Evolutionary conservation across 1,139 yeast genomes (phyloP).

Genomic region (Hansenula lynferdii): DNA sequence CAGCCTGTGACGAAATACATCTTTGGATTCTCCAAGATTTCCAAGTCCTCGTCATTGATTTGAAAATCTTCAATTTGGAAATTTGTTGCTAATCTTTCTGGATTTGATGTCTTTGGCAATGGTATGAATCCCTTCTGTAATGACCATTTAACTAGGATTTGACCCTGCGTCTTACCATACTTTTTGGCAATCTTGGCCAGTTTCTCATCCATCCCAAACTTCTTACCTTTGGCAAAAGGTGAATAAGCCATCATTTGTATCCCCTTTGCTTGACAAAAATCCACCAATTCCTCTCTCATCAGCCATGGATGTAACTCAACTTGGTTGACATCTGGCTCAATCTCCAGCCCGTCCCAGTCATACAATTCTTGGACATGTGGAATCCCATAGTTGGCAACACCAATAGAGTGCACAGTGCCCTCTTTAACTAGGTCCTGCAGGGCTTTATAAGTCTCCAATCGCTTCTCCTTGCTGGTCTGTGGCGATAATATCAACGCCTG

Average conservation of each 20-base stretch:
- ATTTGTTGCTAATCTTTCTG: constrained; percentile 41
- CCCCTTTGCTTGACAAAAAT: constrained; percentile 45
- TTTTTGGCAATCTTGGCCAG: constrained; percentile 34
- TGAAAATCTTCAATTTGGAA: constrained; percentile 45
- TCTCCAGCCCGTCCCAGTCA: constrained; percentile 40
- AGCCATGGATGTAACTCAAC: constrained; percentile 20
- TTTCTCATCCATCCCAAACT: constrained; percentile 41
- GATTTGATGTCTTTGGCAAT: constrained; percentile 62
- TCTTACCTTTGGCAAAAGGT: constrained; percentile 61
- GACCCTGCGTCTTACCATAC: constrained; percentile 34
- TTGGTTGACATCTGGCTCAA: not conserved
- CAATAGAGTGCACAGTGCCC: constrained; percentile 53
- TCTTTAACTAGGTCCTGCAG: constrained; percentile 58
- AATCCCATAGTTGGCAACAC: constrained; percentile 68
- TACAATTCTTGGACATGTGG: constrained; percentile 56
- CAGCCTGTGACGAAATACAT: not conserved
- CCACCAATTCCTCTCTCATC: constrained; percentile 56
- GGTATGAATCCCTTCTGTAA: constrained; percentile 60
- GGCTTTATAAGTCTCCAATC: constrained; percentile 56
- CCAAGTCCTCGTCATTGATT: constrained; percentile 23
- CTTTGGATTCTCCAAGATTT: not conserved
- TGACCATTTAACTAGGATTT: constrained; percentile 45
- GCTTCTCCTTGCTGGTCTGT: constrained; percentile 40
- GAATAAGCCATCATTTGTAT: constrained; percentile 64
- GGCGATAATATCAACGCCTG: constrained; percentile 59